Evolutionary conservation across 768 basidiomycete species (phyloP), one percentile per base, ranked within the genome.

Genomic region (Agaricus subrufescens): DNA sequence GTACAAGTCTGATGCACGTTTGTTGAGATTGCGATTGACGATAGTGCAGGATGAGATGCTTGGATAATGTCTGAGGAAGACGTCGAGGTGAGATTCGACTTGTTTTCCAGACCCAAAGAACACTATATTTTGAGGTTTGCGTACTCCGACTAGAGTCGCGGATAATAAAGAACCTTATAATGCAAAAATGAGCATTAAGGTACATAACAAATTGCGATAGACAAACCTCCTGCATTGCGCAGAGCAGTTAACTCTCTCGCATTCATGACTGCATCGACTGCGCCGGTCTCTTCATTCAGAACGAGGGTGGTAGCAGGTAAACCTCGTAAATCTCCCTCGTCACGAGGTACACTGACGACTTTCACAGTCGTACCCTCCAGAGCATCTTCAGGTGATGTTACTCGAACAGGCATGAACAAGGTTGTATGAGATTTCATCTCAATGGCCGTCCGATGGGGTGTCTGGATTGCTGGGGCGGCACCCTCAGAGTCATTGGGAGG

Each of bases 351-450:
- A 29, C 84, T 87, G 3, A 91, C 93, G n/a, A 91, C 79, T 69
- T 97, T 95, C 58, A 91, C 75, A 2, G 87, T 72, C 1, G 87
- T 87, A 1, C 84, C 84, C 7, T 66, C 61, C 11, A 67, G 58
- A 1, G 44, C 9, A 14, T 15, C 26, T 4, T 47, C 46, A 39
- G 34, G 31, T 6, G 45, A 42, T 1, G 46, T 43, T n/a, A 31
- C 15, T 26, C 86, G 80, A 6, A 89, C 82, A 2, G 94, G 92
- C 94, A 96, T 96, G 69, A 93, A 89, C 2, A 97, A 73, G 0
- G 80, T 74, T 1, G 77, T 85, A 61, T 91, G 83, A 43, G 76
- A 73, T 7, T 67, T 62, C 50, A 78, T 82, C 0, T 73, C 71
- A 10, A 94, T 66, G 0, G 75, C 69, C 0, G 78, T 81, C 48